Conservation (phyloP, 1,284 basidiomycete genomes). For the Apiotrichum mycotoxinovorans region DNA sequence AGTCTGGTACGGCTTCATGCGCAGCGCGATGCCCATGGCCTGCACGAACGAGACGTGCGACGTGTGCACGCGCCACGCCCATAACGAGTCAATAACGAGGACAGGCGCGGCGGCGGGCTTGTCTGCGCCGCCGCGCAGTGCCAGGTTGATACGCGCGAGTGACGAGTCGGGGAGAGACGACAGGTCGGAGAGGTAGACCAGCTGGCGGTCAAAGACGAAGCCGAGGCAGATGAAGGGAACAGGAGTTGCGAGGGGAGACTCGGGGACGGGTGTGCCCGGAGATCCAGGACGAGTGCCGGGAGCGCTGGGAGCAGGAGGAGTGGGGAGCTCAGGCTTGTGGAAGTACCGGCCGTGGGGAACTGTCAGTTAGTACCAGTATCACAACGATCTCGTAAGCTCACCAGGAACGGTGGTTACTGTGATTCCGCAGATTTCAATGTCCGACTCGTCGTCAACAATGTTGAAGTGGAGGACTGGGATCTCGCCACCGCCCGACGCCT, state of each 20-base stretch:
- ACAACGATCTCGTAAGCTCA: constrained; percentile 9
- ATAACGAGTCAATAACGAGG: constrained; percentile 48
- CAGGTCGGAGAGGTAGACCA: constrained; percentile 46
- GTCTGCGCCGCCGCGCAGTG: constrained; percentile 2
- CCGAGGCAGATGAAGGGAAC: constrained; percentile 45
- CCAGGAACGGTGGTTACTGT: constrained; percentile 35
- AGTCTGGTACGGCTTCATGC: constrained; percentile 38
- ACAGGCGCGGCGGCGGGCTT: not conserved
- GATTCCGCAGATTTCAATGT: constrained; percentile 40
- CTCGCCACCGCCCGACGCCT: constrained; percentile 51
- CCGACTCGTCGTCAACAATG: constrained; percentile 39
- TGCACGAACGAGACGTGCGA: constrained; percentile 47
- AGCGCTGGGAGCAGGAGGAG: not conserved
- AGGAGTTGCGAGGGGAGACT: constrained; percentile 2
- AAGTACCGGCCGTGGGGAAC: constrained; percentile 30
- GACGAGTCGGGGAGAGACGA: constrained; percentile 35
- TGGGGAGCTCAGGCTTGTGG: constrained; percentile 5
- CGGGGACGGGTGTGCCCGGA: constrained; percentile 3
- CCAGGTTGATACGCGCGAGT: constrained; percentile 23
- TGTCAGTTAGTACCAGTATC: constrained; percentile 5
- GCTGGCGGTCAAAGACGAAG: constrained; percentile 41
- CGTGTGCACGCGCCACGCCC: constrained; percentile 37
- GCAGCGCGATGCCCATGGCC: constrained; percentile 38
- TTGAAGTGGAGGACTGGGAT: constrained; percentile 42
- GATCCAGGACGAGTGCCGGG: constrained; percentile 5